A percentile compares a stretch with the other conserved stretches of the same genome.
phyloP scores from a whole-genome alignment of 2,329 filamentous ascomycete species.

The Neonectria neomacrospora region DNA sequence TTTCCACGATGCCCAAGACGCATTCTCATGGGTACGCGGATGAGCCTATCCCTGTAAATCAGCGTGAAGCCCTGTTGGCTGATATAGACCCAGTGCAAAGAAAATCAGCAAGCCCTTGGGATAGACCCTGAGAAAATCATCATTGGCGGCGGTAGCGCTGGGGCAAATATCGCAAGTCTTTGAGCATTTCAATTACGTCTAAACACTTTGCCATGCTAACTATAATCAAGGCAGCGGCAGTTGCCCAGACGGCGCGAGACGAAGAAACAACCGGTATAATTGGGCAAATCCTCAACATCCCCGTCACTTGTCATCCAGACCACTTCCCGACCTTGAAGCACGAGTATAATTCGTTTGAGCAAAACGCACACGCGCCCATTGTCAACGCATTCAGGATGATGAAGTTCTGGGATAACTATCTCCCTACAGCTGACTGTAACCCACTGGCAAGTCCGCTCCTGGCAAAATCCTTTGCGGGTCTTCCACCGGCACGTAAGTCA shows the following conservation, averaged over 20 bases:
- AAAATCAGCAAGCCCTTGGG: not conserved
- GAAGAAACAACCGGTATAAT: conserved; percentile 7
- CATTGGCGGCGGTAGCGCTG: conserved; percentile 21
- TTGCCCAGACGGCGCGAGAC: conserved; percentile 2
- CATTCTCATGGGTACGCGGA: too few species aligned
- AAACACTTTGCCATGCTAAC: not conserved
- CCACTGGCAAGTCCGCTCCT: conserved; percentile 13
- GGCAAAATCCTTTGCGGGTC: conserved; percentile 1
- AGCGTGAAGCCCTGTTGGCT: too few species aligned
- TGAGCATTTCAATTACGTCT: too few species aligned
- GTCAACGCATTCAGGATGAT: conserved; percentile 10
- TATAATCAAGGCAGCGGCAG: not conserved
- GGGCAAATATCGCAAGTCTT: conserved; percentile 14
- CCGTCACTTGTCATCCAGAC: conserved; percentile 22
- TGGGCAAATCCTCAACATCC: conserved; percentile 23
- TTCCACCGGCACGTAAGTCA: conserved; percentile 14
- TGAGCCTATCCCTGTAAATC: too few species aligned
- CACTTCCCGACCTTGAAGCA: conserved; percentile 16
- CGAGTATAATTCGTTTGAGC: conserved; percentile 6
- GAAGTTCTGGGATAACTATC: conserved; percentile 21
- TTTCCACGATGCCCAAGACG: too few species aligned
- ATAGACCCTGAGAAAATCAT: conserved; percentile 18
- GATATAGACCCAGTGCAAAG: not conserved
- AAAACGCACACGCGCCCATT: conserved; percentile 14
- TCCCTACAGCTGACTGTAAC: conserved; percentile 4